Evolutionary conservation across 208 protist species (phyloP), one percentile per base, ranked within the genome.

Genomic region (Crithidia fasciculata): DNA sequence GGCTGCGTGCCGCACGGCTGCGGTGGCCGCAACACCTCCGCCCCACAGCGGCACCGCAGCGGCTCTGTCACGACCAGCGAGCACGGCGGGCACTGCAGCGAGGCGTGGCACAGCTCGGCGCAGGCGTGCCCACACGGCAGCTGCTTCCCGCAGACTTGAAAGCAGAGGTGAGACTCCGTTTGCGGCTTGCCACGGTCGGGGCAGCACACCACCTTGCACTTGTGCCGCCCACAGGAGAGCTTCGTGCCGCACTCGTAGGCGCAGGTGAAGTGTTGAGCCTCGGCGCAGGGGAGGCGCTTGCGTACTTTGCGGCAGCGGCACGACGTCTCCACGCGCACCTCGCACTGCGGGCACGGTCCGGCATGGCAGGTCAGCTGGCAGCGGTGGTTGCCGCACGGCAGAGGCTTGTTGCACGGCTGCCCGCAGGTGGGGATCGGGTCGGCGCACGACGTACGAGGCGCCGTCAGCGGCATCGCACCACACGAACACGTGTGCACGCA

Each of bases 121-220:
- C 91, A 95, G 13, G 62, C 36, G 76, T 95, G 91, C n/a, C 88
- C 91, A 56, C 91, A 95, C 15, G 81, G 63, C 18, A 95, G 77
- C 67, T 85, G 87, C n/a, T 77, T 83, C 36, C 80, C 78, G 55
- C 91, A 95, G 5, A 63, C n/a, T 16, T 69, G 60, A 12, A 80
- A 67, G 69, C 90, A 93, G 19, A 74, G 39, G 65, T 95, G 90
- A 37, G 61, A 64, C 41, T 61, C 56, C n/a, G 74, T 71, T 53
- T 82, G 69, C 8, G 64, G n/a, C 58, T 86, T 78, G 45, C 84
- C 83, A 4, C 87, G 87, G 16, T 78, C 64, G 10, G 79, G 41
- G 68, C 90, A 95, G 76, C 90, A 95, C 16, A 78, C 37, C 2
- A 68, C 73, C 28, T 81, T 63, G 76, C 90, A 95, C 66, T 87